phyloP scores from a whole-genome alignment of 1,284 basidiomycete species.

The Abortiporus biennis region DNA sequence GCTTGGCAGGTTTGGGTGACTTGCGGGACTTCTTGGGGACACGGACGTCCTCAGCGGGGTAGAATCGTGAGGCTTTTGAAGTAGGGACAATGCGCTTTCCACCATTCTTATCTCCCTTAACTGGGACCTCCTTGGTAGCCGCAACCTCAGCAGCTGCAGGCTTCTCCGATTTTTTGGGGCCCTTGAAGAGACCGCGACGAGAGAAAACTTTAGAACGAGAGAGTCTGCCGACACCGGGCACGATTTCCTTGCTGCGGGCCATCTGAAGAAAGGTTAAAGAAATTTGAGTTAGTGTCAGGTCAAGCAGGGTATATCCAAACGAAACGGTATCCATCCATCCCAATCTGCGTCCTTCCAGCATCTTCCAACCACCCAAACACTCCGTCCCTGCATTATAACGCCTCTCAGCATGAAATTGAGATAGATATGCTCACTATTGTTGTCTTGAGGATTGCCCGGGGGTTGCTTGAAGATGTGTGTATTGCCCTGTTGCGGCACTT shows the following conservation, averaged over 20 bases:
- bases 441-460: slow-evolving; percentile 32
- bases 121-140: slow-evolving; percentile 71
- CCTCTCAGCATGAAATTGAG: background rate
- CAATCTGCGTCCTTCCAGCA: slow-evolving; percentile 12
- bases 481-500: too few species aligned
- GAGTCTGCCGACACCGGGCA: slow-evolving; percentile 79
- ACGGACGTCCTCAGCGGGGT: slow-evolving; percentile 94
- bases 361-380: slow-evolving; percentile 9
- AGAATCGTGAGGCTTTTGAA: slow-evolving; percentile 89
- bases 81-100: slow-evolving; percentile 83
- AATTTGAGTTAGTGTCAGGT: slow-evolving; percentile 11
- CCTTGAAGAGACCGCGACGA: slow-evolving; percentile 77
- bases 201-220: slow-evolving; percentile 78
- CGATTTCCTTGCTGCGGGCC: slow-evolving; percentile 89
- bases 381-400: slow-evolving; percentile 1
- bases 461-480: slow-evolving; percentile 16
- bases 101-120: slow-evolving; percentile 92
- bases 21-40: slow-evolving; percentile 92
- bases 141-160: slow-evolving; percentile 55
- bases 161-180: slow-evolving; percentile 73
- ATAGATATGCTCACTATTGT: slow-evolving; percentile 29
- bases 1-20: slow-evolving; percentile 66
- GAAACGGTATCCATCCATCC: slow-evolving; percentile 30
- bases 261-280: slow-evolving; percentile 46
- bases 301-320: slow-evolving; percentile 28